These are phyloP conservation scores for Chrysopogon serrulatus DNA, from an alignment of 176 grass and related monocot species.

Conservation along the genomic window DNA sequence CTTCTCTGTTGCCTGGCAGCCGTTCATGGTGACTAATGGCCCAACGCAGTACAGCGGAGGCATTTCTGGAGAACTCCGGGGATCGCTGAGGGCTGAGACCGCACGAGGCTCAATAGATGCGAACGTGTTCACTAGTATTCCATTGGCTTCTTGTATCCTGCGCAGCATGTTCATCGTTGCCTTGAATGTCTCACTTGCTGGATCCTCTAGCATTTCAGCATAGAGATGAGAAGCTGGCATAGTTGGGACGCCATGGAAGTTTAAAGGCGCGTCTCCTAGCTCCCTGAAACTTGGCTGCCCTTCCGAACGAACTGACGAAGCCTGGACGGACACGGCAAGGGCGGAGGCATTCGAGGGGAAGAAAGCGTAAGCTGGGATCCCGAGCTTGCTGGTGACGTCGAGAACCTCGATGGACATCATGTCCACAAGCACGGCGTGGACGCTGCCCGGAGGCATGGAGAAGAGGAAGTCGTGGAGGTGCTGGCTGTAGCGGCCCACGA, in stretches of 20 bases:
- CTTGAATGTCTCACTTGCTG: neutral
- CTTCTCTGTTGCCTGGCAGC: neutral
- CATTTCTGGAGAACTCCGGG: neutral
- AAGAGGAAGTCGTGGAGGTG: slow-evolving; percentile 23
- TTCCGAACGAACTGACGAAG: neutral
- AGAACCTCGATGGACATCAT: neutral
- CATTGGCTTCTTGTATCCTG: neutral
- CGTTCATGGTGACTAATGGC: neutral
- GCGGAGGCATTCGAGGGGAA: neutral
- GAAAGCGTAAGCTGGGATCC: slow-evolving; percentile 31
- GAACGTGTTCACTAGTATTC: slow-evolving; percentile 26
- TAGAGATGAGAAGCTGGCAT: slow-evolving; percentile 27
- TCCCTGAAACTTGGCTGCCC: neutral
- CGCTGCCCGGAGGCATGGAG: neutral
- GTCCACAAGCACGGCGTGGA: neutral
- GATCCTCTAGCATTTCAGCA: neutral
- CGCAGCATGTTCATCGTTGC: neutral
- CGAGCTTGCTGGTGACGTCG: slow-evolving; percentile 27
- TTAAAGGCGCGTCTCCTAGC: slow-evolving; percentile 16
- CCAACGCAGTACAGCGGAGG: slow-evolving; percentile 18
- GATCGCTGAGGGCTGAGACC: neutral
- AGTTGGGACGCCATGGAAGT: slow-evolving; percentile 27
- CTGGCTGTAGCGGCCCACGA: slow-evolving; percentile 11
- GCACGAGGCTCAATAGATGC: neutral
- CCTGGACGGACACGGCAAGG: slow-evolving; percentile 12